These are phyloP conservation scores for Colletotrichum tofieldiae DNA, from an alignment of 2,329 filamentous ascomycete genomes.

Conservation along the genomic window DNA sequence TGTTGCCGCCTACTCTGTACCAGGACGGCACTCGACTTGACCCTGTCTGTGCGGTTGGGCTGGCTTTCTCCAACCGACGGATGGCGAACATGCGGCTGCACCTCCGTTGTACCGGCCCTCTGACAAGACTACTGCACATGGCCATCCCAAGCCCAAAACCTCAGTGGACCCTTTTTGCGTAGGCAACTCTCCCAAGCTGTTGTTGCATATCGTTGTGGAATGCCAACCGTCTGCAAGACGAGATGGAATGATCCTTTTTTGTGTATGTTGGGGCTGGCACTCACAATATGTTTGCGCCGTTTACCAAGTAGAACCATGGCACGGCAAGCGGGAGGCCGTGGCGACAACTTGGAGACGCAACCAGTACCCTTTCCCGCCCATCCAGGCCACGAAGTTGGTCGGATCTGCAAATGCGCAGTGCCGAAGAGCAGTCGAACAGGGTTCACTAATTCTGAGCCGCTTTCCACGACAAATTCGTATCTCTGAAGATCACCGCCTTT, in stretches of 20 bases:
- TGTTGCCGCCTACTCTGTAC: background rate
- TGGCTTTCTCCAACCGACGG: conserved; percentile 3
- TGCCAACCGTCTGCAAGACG: background rate
- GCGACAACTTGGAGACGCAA: background rate
- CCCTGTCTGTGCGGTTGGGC: background rate
- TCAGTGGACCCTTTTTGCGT: conserved; percentile 21
- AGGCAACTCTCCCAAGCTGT: background rate
- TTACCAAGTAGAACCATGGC: background rate
- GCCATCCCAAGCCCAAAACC: conserved; percentile 48
- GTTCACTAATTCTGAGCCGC: background rate
- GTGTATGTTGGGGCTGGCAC: background rate
- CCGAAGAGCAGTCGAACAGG: background rate
- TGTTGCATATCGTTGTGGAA: background rate
- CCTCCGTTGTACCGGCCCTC: conserved; percentile 52
- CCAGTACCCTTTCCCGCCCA: background rate
- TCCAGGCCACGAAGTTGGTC: background rate
- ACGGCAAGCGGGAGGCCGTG: too few species aligned
- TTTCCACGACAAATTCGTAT: background rate
- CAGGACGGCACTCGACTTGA: conserved; percentile 1
- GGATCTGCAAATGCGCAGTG: background rate
- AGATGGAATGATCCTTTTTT: background rate
- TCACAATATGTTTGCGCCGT: background rate
- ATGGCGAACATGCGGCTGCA: conserved; percentile 23
- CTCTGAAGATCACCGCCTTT: background rate
- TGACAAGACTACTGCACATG: conserved; percentile 52